Base-by-base conservation (phyloP, 768 basidiomycete genomes). In the Boletus insuetus region DNA sequence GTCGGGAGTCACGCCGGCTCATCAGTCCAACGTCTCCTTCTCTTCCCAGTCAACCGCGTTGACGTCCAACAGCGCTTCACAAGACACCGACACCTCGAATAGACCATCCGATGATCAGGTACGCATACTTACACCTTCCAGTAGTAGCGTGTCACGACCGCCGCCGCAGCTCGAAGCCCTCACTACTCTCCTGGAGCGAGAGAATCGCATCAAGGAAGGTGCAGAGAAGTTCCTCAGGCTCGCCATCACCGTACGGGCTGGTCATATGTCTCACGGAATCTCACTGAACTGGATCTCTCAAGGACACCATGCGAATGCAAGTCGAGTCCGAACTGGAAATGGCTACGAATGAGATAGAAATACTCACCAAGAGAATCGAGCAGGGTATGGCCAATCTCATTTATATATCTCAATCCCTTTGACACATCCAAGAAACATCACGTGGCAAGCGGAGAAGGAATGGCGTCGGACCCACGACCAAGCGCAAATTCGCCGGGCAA, bases 171-270 rank as follows among this genome's bases (percentile, higher is more conserved):
- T 94, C 46, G 85, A 86, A 43, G 72, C 77, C 6, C 76, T 97
- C 19, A 82, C 82, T 47, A 79, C 78, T 51, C 83, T 85, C 64
- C 76, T 95, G 19, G 82, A 83, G 50, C 79, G 89, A 56, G 87
- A 94, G 73, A 84, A 83, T 58, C 79, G 88, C 51, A 92, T 97
- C 58, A 92, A 85, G 68, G 93, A 94, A 70, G 94, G 94, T 12
- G 94, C 94, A 1, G 92, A 95, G 75, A 94, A 89, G 61, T 79
- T 98, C 57, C 75, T 97, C 14, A 84, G 84, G 61, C 86, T 90
- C 73, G 73, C 78, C 32, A 65, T 84, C 39, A 77, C 77, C 44
- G 86, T 85, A 62, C 22, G 69, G 19, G 12, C 40, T 35, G 11
- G 24, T 50, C 20, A 26, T 54, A 53, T 46, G 46, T 53, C n/a